These are phyloP conservation scores for Trametes versicolor DNA, from an alignment of 1,284 basidiomycete species.

Conservation along the genomic window DNA sequence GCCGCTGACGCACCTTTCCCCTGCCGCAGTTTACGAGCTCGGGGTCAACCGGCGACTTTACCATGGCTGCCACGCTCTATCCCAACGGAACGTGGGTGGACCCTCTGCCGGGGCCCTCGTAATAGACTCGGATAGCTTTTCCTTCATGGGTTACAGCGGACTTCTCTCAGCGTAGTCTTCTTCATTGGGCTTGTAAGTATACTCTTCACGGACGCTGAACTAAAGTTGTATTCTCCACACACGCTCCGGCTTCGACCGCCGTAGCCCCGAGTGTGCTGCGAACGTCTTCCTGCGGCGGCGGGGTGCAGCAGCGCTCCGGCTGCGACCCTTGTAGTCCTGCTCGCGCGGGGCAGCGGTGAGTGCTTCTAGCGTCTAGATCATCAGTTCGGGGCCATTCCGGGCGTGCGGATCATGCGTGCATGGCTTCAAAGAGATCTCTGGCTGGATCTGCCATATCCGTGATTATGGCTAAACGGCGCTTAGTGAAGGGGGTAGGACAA, in stretches of 20 bases:
- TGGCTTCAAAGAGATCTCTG: slow-evolving; percentile 23
- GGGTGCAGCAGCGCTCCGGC: neutral
- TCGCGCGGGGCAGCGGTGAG: slow-evolving; percentile 11
- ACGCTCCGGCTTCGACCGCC: slow-evolving; percentile 22
- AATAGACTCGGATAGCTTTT: slow-evolving; percentile 29
- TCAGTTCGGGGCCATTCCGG: slow-evolving; percentile 23
- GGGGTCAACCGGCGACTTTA: slow-evolving; percentile 79
- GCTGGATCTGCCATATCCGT: slow-evolving; percentile 23
- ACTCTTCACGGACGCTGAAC: slow-evolving; percentile 22
- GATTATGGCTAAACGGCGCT: slow-evolving; percentile 19
- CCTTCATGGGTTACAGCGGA: slow-evolving; percentile 1
- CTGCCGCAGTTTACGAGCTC: slow-evolving; percentile 59
- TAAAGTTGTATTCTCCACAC: slow-evolving; percentile 29
- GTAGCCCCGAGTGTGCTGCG: slow-evolving; percentile 8
- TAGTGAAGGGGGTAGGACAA: slow-evolving; percentile 13
- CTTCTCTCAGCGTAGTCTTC: slow-evolving; percentile 15
- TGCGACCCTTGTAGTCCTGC: slow-evolving; percentile 10
- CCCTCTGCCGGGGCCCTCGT: slow-evolving; percentile 74
- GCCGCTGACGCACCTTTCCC: slow-evolving; percentile 21
- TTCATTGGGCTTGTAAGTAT: slow-evolving; percentile 23
- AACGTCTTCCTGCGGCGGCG: neutral
- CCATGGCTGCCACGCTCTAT: slow-evolving; percentile 80
- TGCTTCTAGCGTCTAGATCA: slow-evolving; percentile 23
- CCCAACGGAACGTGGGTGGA: slow-evolving; percentile 86
- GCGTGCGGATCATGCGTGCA: slow-evolving; percentile 26